Evolutionary conservation across 805 yeast species (phyloP), one percentile per base, ranked within the genome.

Genomic region (Barnettozyma vustinii): DNA sequence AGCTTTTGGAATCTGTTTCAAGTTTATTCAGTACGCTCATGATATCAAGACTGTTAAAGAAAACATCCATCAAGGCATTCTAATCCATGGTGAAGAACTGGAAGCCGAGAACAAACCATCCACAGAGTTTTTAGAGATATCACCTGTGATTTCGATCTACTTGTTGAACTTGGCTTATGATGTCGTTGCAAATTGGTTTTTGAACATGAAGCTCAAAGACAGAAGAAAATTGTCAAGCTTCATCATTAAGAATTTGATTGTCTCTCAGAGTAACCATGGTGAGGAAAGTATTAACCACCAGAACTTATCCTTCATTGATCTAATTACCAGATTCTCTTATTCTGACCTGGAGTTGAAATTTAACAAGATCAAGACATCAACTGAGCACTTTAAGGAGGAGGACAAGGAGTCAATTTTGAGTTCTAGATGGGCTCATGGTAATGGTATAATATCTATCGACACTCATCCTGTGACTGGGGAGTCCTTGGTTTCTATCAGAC

Each of bases 1-100:
- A 42, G 87, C 88, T 2, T 87, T 89, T 69, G 96, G 87, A 2
- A 85, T 89, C 61, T 84, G 90, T 1, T 86, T 89, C 69, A 83
- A 83, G 56, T 84, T 82, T 56, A 84, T 88, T 47, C 87, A 86
- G 59, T 83, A 81, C 59, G 79, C 88, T 2, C 72, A 76, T 45
- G 90, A 85, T 55, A 54, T 67, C 23, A 49, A 57, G n/a, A 52
- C 56, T 32, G 32, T 46, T 3, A 59, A 57, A 39, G 58, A 58
- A 43, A 55, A 57, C 60, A 64, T 48, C 55, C 68, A 53, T 55
- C 63, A 44, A 54, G 69, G 59, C 45, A 58, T 50, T 18, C 47
- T 53, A 46, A 53, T 45, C 25, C 63, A 61, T 45, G 65, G 79
- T 4, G 66, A 68, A 23, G 83, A 79, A 45, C 72, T 76, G 1